A percentile compares a stretch with the other conserved stretches of the same genome.
Conservation (phyloP, 1,284 basidiomycete species). For the Rugosomyces carneus region DNA sequence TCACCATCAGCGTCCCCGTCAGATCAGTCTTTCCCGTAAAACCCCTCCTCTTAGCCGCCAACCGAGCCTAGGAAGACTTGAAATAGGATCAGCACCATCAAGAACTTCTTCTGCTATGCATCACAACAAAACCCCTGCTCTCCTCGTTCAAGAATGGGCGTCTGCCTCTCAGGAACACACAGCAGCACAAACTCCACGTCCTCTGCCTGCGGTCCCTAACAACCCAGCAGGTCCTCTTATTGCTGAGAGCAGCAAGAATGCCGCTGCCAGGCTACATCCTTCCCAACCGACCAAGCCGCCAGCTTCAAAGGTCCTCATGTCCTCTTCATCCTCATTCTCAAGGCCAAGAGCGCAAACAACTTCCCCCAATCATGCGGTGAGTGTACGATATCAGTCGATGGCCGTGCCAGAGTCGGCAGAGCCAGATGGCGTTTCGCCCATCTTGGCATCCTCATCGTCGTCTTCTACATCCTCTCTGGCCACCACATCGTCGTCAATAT, state of each 20-base stretch:
- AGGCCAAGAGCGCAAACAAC: constrained; percentile 19
- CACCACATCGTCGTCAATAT: constrained; percentile 1
- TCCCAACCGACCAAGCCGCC: no score
- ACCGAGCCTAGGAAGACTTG: constrained; percentile 21
- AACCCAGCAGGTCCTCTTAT: constrained; percentile 10
- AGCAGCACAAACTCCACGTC: constrained; percentile 11
- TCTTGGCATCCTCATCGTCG: constrained; percentile 6
- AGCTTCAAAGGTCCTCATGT: constrained; percentile 20
- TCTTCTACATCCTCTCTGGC: constrained; percentile 2
- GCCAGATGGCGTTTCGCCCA: background rate
- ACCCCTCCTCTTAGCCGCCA: constrained; percentile 20
- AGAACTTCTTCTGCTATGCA: constrained; percentile 12
- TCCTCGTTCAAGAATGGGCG: constrained; percentile 19
- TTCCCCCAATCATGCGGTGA: constrained; percentile 11
- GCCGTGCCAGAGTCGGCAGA: constrained; percentile 18
- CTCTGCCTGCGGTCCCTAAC: constrained; percentile 14
- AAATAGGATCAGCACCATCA: constrained; percentile 20
- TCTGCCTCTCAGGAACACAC: constrained; percentile 11
- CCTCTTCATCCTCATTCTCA: constrained; percentile 13
- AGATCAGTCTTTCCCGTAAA: constrained; percentile 14
- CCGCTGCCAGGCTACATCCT: no score
- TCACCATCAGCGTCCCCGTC: constrained; percentile 5
- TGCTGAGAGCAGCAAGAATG: no score
- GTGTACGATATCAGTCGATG: constrained; percentile 24
- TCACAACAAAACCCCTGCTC: constrained; percentile 14